Percentiles rank a stretch among this genome's conserved stretches.
phyloP scores from a whole-genome alignment of 495 filamentous ascomycete genomes.

The Neurospora africana region DNA sequence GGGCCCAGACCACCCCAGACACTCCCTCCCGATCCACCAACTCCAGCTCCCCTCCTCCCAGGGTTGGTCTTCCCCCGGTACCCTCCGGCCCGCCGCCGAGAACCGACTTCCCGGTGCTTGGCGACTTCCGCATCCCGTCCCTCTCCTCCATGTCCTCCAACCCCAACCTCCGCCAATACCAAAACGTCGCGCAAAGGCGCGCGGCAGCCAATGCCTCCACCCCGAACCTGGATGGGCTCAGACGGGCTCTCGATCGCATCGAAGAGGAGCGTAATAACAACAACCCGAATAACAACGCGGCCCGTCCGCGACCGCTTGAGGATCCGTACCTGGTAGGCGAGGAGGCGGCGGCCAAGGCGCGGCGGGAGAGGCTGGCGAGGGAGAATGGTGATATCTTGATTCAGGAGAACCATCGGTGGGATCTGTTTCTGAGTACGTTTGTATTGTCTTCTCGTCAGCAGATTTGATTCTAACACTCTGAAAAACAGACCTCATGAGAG shows the following conservation, averaged over 20 bases:
- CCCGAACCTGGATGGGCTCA: constrained; percentile 12
- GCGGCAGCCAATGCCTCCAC: constrained; percentile 19
- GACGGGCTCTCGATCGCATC: constrained; percentile 22
- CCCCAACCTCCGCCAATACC: constrained; percentile 39
- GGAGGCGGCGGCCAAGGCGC: constrained; percentile 34
- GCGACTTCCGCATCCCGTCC: constrained; percentile 33
- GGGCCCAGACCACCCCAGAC: not conserved
- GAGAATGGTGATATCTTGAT: constrained; percentile 35
- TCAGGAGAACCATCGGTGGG: constrained; percentile 38
- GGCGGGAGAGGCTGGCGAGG: constrained; percentile 33
- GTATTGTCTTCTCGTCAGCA: not conserved
- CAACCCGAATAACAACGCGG: not conserved
- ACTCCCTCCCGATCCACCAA: not conserved
- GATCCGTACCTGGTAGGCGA: constrained; percentile 45
- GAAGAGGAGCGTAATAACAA: constrained; percentile 19
- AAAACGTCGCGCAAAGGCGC: constrained; percentile 37
- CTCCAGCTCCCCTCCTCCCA: constrained; percentile 27
- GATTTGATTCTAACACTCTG: not conserved
- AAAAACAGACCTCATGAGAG: constrained; percentile 32
- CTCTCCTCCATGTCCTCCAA: constrained; percentile 32
- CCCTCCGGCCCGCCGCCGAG: constrained; percentile 11
- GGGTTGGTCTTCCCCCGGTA: constrained; percentile 14
- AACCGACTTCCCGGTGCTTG: constrained; percentile 7
- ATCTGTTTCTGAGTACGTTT: constrained; percentile 36
- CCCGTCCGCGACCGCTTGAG: constrained; percentile 33